A percentile compares a stretch with the other conserved stretches of the same genome.
Conservation (phyloP, 1,139 yeast genomes). For the Yamadazyma mexicana region DNA sequence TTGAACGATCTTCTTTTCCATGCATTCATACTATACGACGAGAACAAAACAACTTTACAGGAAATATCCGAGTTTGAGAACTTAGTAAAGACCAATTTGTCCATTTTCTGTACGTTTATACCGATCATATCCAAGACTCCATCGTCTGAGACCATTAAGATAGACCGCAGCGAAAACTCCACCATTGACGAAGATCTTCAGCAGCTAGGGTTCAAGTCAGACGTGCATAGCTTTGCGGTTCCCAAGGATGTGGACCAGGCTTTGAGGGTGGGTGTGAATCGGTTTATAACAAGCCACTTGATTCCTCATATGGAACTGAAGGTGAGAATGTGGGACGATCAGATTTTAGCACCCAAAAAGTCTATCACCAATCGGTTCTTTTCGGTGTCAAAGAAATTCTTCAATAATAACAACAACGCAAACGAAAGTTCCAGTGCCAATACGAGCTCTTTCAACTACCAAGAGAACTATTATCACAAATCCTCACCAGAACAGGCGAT, state of each 20-base stretch:
- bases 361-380: constrained; percentile 75
- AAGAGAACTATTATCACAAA: constrained; percentile 56
- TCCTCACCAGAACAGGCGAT: constrained; percentile 72
- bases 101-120: constrained; percentile 28
- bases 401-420: constrained; percentile 32
- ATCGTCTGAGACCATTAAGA: constrained; percentile 9
- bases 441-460: constrained; percentile 31
- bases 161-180: constrained; percentile 30
- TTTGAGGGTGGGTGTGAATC: constrained; percentile 47
- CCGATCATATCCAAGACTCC: constrained; percentile 20
- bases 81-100: constrained; percentile 25
- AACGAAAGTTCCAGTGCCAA: constrained; percentile 4
- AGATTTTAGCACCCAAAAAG: constrained; percentile 63
- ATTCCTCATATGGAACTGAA: constrained; percentile 80
- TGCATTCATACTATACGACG: constrained; percentile 42
- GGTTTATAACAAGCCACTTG: constrained; percentile 55
- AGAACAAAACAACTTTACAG: constrained; percentile 19
- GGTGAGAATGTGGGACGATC: constrained; percentile 78
- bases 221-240: constrained; percentile 20
- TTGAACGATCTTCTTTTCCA: constrained; percentile 54
- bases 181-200: constrained; percentile 60
- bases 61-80: constrained; percentile 36
- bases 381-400: constrained; percentile 63
- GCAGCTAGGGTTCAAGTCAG: constrained; percentile 27
- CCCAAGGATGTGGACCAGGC: constrained; percentile 40